A percentile compares a stretch with the other conserved stretches of the same genome.
Evolutionary conservation across 208 protist genomes (phyloP).

Genomic region (Trichomonas gallinae): DNA sequence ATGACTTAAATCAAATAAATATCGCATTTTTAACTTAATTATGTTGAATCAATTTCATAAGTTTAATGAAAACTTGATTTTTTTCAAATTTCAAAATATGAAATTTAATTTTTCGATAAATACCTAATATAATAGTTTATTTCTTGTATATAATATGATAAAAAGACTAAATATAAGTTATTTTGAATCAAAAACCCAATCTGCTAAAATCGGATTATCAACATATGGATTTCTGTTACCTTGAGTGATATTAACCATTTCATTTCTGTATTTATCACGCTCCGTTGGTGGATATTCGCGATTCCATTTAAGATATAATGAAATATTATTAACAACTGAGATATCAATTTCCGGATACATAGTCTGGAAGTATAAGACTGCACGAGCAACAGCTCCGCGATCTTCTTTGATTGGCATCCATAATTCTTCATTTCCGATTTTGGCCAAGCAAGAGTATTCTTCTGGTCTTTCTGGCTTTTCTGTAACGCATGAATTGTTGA

Average conservation of each 20-base stretch:
- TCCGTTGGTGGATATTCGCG: not conserved
- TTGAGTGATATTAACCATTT: not conserved
- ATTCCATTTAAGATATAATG: not conserved
- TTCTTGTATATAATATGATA: too few relatives aligned
- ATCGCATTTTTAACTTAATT: too few relatives aligned
- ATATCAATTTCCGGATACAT: not conserved
- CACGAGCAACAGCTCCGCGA: not conserved
- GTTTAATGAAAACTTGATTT: too few relatives aligned
- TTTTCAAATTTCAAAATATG: too few relatives aligned
- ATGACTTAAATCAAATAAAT: too few relatives aligned
- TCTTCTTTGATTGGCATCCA: not conserved
- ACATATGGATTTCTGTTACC: constrained; percentile 9
- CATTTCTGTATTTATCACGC: not conserved
- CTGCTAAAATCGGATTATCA: not conserved
- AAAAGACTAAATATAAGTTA: not conserved
- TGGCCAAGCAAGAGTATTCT: not conserved
- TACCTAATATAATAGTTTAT: too few relatives aligned
- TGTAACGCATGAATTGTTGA: not conserved
- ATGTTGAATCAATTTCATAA: too few relatives aligned
- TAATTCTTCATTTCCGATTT: not conserved
- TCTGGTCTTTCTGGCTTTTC: not conserved
- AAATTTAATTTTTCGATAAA: too few relatives aligned
- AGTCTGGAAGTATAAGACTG: not conserved
- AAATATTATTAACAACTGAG: not conserved
- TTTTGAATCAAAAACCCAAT: not conserved